A percentile compares a stretch with the other conserved stretches of the same genome.
Evolutionary conservation across 2,329 filamentous ascomycete genomes (phyloP).

Genomic region (Drechslerella coelobrocha): DNA sequence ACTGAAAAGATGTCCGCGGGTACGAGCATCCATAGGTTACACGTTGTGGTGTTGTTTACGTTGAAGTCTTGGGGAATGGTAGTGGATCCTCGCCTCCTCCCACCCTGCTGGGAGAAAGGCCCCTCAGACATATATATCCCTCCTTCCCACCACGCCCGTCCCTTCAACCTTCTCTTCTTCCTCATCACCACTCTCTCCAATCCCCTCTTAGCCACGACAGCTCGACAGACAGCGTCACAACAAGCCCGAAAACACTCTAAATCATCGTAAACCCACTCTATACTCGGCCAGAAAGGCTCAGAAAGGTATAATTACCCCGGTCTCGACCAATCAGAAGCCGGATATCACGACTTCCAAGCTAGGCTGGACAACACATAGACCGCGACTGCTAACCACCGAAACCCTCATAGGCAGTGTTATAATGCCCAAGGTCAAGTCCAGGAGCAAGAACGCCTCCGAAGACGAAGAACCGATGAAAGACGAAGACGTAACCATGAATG

Average conservation of each 20-base stretch:
- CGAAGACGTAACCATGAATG: slow-evolving; percentile 55
- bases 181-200: slow-evolving; percentile 41
- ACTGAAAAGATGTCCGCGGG: too few species aligned
- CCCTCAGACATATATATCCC: slow-evolving; percentile 51
- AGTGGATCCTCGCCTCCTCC: slow-evolving; percentile 51
- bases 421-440: slow-evolving; percentile 37
- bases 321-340: slow-evolving; percentile 26
- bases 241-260: slow-evolving; percentile 6
- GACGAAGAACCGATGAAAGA: slow-evolving; percentile 43
- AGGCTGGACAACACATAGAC: slow-evolving; percentile 49
- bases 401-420: slow-evolving; percentile 1
- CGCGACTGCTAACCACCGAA: slow-evolving; percentile 26
- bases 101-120: slow-evolving; percentile 50
- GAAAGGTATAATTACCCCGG: slow-evolving; percentile 23
- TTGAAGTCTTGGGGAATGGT: slow-evolving; percentile 21
- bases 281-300: slow-evolving; percentile 8
- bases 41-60: slow-evolving; percentile 49
- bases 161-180: slow-evolving; percentile 50
- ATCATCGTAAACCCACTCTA: slow-evolving; percentile 1
- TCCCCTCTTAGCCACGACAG: slow-evolving; percentile 14
- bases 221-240: slow-evolving; percentile 21
- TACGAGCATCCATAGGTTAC: not conserved
- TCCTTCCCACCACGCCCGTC: slow-evolving; percentile 49
- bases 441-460: slow-evolving; percentile 42
- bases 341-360: slow-evolving; percentile 39